phyloP scores from a whole-genome alignment of 2,329 filamentous ascomycete species.

The Drechslerella coelobrocha region DNA sequence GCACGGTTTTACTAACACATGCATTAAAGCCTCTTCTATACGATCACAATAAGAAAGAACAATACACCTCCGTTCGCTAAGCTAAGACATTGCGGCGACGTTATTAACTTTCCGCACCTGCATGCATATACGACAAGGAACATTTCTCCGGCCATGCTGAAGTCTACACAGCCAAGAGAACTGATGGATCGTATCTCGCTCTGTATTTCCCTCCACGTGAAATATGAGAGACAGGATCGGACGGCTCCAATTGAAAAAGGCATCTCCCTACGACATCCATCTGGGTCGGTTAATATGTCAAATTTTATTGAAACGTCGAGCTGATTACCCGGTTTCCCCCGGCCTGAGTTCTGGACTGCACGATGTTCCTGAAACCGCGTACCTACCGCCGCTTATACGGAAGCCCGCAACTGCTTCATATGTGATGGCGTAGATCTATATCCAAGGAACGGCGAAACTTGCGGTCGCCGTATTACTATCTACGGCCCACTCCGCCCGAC shows the following conservation, averaged over 20 bases:
- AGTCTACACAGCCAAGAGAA: slow-evolving; percentile 10
- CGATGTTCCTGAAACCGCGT: background rate
- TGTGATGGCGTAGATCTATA: slow-evolving; percentile 31
- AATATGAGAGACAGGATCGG: slow-evolving; percentile 18
- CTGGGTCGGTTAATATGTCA: background rate
- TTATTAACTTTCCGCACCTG: slow-evolving; percentile 34
- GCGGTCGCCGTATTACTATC: background rate
- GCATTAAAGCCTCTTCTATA: slow-evolving; percentile 2
- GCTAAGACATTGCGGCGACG: slow-evolving; percentile 9
- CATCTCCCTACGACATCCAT: slow-evolving; percentile 7
- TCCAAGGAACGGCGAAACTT: slow-evolving; percentile 14
- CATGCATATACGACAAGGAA: slow-evolving; percentile 18
- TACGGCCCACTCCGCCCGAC: background rate
- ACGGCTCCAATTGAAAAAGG: slow-evolving; percentile 1
- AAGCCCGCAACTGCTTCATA: slow-evolving; percentile 24
- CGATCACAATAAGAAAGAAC: slow-evolving; percentile 2
- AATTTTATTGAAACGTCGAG: background rate
- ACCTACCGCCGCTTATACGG: slow-evolving; percentile 10
- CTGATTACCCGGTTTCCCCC: background rate
- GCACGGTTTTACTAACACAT: too few relatives aligned
- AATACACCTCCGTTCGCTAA: background rate
- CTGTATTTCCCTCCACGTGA: slow-evolving; percentile 15
- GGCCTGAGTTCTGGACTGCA: background rate
- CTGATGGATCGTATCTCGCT: slow-evolving; percentile 23
- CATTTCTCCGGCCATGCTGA: slow-evolving; percentile 7